Conservation (phyloP, 2,329 filamentous ascomycete species). For the Pseudogymnoascus sp. region DNA sequence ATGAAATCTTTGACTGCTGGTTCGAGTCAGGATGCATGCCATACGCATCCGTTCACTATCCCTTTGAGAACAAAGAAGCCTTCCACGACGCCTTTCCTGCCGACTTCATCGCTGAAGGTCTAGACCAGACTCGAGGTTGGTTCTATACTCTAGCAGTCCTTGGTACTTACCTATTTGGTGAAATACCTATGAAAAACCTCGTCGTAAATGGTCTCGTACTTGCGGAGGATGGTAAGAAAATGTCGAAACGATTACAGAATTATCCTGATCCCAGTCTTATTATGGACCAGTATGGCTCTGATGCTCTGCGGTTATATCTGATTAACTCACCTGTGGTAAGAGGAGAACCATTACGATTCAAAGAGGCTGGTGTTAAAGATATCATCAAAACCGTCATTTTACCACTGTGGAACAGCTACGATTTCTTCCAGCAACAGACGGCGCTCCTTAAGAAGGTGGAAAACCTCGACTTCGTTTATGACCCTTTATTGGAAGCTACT, state of each 20-base stretch:
- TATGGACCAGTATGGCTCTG: slow-evolving; percentile 82
- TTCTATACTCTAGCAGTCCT: slow-evolving; percentile 90
- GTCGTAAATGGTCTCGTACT: slow-evolving; percentile 95
- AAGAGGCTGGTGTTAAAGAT: slow-evolving; percentile 87
- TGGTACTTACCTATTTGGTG: slow-evolving; percentile 78
- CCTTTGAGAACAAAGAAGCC: slow-evolving; percentile 77
- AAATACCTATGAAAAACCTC: slow-evolving; percentile 85
- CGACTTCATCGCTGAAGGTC: slow-evolving; percentile 88
- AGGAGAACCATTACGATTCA: slow-evolving; percentile 83
- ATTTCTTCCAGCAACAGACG: slow-evolving; percentile 90
- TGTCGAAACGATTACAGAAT: slow-evolving; percentile 95
- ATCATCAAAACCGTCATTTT: slow-evolving; percentile 87
- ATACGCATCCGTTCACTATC: slow-evolving; percentile 83
- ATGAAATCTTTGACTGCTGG: slow-evolving; percentile 95
- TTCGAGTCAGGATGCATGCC: slow-evolving; percentile 96
- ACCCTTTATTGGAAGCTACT: slow-evolving; percentile 63
- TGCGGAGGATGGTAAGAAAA: slow-evolving; percentile 94
- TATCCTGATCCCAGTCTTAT: slow-evolving; percentile 81
- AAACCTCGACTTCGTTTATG: slow-evolving; percentile 67
- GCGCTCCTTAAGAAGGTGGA: slow-evolving; percentile 79
- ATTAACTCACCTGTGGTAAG: slow-evolving; percentile 95
- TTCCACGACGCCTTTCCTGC: slow-evolving; percentile 79
- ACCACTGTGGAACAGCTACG: slow-evolving; percentile 93
- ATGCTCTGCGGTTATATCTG: slow-evolving; percentile 87
- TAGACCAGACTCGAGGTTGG: slow-evolving; percentile 93